Conservation (phyloP, 2,329 filamentous ascomycete genomes). For the Berkeleyomyces rouxiae region DNA sequence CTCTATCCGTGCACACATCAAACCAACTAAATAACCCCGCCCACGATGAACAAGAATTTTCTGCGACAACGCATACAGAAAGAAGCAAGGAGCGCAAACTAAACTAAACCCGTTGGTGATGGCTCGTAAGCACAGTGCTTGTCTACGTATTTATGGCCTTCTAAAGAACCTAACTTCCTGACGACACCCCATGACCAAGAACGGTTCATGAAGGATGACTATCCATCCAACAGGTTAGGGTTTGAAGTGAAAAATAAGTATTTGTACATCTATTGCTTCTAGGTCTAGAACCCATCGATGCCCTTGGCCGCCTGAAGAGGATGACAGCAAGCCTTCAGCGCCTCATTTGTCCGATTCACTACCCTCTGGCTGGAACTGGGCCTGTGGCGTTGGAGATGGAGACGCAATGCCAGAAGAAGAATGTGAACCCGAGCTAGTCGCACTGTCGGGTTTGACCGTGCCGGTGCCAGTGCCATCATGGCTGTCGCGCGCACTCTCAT, state of each 20-base stretch:
- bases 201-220: too few species aligned
- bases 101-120: neutral
- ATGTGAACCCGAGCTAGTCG: neutral
- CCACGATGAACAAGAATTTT: neutral
- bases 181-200: neutral
- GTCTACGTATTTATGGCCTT: neutral
- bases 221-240: neutral
- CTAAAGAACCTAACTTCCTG: too few species aligned
- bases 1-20: neutral
- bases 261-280: neutral
- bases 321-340: neutral
- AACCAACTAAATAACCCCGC: neutral
- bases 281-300: neutral
- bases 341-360: neutral
- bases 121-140: neutral
- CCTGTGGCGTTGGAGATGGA: neutral
- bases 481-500: neutral
- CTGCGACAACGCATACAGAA: neutral
- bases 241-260: slow-evolving; percentile 4
- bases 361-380: neutral
- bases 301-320: too few species aligned
- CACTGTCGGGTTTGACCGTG: neutral
- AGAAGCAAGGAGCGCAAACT: neutral
- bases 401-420: neutral
- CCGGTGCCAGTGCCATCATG: neutral